Conservation (phyloP, 257 asterid genomes). For the Solanum clarkiae region DNA sequence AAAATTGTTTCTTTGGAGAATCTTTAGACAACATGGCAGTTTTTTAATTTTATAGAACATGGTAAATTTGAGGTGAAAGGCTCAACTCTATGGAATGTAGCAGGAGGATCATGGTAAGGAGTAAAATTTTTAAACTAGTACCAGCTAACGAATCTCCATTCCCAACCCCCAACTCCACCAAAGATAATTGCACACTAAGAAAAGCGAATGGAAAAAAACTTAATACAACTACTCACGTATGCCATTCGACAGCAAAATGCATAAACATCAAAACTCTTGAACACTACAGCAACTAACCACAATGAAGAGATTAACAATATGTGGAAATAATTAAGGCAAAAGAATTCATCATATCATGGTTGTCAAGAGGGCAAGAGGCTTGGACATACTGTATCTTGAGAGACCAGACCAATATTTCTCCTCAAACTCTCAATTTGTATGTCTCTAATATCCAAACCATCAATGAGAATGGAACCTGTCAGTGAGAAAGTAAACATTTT, state of each 20-base stretch:
- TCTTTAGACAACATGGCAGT: background rate
- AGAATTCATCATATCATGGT: background rate
- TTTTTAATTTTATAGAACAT: background rate
- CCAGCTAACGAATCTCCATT: background rate
- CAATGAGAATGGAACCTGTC: constrained; percentile 59
- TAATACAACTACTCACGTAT: background rate
- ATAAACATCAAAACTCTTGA: background rate
- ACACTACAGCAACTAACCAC: background rate
- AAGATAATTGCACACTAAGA: background rate
- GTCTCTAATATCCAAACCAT: constrained; percentile 49
- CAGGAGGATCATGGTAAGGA: background rate
- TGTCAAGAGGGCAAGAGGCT: background rate
- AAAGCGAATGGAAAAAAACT: background rate
- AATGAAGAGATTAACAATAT: background rate
- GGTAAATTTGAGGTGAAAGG: background rate
- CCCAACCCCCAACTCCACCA: background rate
- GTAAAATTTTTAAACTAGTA: background rate
- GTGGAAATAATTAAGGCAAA: background rate
- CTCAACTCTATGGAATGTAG: background rate
- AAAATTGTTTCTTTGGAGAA: background rate
- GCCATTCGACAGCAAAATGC: background rate
- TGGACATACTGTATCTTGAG: constrained; percentile 71
- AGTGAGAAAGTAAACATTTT: constrained; percentile 2
- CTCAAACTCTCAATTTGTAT: constrained; percentile 58
- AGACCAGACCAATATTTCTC: constrained; percentile 75